Conservation (phyloP, 75 land plant species). For the Isoetes taiwanensis region DNA sequence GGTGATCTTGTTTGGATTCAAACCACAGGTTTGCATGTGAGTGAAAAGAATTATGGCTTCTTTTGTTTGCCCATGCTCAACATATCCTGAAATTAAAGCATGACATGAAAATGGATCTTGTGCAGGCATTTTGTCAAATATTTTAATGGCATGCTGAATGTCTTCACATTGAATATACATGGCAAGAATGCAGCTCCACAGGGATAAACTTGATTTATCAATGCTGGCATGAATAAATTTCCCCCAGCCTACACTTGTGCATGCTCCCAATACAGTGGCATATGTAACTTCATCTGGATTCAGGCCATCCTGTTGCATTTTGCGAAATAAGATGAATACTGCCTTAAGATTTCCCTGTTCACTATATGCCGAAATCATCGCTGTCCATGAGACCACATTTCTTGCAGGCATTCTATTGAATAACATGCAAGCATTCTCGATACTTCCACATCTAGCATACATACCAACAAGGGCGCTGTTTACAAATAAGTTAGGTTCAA, state of each 20-base stretch:
- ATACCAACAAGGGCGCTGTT: no score
- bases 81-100: slow-evolving; percentile 31
- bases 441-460: slow-evolving; percentile 8
- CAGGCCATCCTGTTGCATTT: slow-evolving; percentile 7
- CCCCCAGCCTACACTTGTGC: not conserved
- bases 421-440: not conserved
- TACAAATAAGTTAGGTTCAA: no score
- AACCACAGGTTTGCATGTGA: slow-evolving; percentile 9
- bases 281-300: slow-evolving; percentile 16
- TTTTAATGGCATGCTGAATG: slow-evolving; percentile 18
- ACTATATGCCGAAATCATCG: slow-evolving; percentile 13
- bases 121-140: slow-evolving; percentile 33
- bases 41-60: slow-evolving; percentile 15
- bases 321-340: slow-evolving; percentile 2
- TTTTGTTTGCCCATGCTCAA: slow-evolving; percentile 16
- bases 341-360: slow-evolving; percentile 3
- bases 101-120: slow-evolving; percentile 39
- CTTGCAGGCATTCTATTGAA: slow-evolving; percentile 8
- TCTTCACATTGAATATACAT: slow-evolving; percentile 27
- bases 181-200: slow-evolving; percentile 28
- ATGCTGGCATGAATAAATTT: no score
- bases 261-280: slow-evolving; percentile 7
- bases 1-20: slow-evolving; percentile 12
- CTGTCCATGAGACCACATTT: slow-evolving; percentile 18
- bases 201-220: no score